A percentile compares a stretch with the other conserved stretches of the same genome.
phyloP scores from a whole-genome alignment of 2,329 filamentous ascomycete genomes.

The Cytospora piceicola region DNA sequence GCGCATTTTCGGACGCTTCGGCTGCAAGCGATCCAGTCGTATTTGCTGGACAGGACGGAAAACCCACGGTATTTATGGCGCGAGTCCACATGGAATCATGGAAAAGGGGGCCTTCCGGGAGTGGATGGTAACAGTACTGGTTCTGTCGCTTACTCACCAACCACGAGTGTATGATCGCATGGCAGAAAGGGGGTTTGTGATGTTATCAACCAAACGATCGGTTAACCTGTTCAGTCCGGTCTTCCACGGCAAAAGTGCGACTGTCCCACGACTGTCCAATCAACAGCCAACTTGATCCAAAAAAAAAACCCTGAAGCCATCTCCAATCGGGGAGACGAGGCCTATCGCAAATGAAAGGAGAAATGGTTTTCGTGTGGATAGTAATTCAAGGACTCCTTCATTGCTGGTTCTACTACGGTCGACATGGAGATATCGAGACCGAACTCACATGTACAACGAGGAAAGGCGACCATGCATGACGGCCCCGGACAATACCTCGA shows the following conservation, averaged over 20 bases:
- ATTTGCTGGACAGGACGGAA: slow-evolving; percentile 21
- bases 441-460: background rate
- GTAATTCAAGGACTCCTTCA: slow-evolving; percentile 15
- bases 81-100: slow-evolving; percentile 8
- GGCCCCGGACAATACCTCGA: slow-evolving; percentile 1
- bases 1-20: slow-evolving; percentile 15
- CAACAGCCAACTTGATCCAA: slow-evolving; percentile 1
- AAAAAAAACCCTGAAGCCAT: slow-evolving; percentile 1
- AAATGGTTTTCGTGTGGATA: slow-evolving; percentile 15
- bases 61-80: slow-evolving; percentile 15
- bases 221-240: background rate
- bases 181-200: slow-evolving; percentile 4
- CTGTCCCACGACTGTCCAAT: background rate
- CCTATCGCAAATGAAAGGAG: slow-evolving; percentile 8
- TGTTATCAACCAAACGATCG: background rate
- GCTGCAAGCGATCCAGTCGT: slow-evolving; percentile 9
- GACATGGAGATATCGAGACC: slow-evolving; percentile 4
- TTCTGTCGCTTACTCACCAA: slow-evolving; percentile 11
- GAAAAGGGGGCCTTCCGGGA: background rate
- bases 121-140: background rate
- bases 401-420: slow-evolving; percentile 22
- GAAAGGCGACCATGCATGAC: slow-evolving; percentile 1
- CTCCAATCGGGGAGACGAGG: background rate
- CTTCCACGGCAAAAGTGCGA: background rate
- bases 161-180: background rate